Base-by-base conservation (phyloP, 202 grass and related monocot species). In the Elaeis oleifera region DNA sequence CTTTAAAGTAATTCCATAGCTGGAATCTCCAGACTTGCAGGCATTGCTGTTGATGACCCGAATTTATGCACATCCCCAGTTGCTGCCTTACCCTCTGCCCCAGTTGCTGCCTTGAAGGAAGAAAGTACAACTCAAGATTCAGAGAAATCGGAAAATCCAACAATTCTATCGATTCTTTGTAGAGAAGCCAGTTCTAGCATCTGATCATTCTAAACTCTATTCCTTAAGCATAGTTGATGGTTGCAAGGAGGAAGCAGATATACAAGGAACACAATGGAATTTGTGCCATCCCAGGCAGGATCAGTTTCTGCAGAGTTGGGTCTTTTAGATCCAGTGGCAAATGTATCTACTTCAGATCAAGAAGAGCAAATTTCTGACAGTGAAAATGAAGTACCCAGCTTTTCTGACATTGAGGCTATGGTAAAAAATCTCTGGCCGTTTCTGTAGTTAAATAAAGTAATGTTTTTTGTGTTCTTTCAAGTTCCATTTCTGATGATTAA, bases 381-480 rank as follows among this genome's bases (percentile, higher is more conserved):
- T 74, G 88, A 86, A 67, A 78, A 78, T 18, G 85, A 99, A 64
- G 55, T 94, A 73, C 88, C 94, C 59, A 87, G 80, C 66, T 89
- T 82, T 60, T 86, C 87, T 60, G 88, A 99, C 68, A 16, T 92
- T 71, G 94, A 99, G 77, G 80, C 88, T 65, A 56, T 99, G 94
- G 94, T 99, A 99, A 76, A 44, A 31, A 63, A 6, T 60, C 5
- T 19, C 17, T 71, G 16, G 8, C 36, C 36, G 13, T 60, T 13
- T 14, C 36, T 44, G 8, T 44, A 1, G 31, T 71, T n/a, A 53
- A 52, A 11, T 50, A 49, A 50, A 53, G 0, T 51, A 36, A 18
- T 24, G 1, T 51, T 52, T 53, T 27, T 4, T 27, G 8, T 23
- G 28, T 31, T 31, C 28, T 31, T 31, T 31, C 5, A 28, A 1